phyloP scores from a whole-genome alignment of 2,329 filamentous ascomycete species.

The Sclerotinia subarctica region DNA sequence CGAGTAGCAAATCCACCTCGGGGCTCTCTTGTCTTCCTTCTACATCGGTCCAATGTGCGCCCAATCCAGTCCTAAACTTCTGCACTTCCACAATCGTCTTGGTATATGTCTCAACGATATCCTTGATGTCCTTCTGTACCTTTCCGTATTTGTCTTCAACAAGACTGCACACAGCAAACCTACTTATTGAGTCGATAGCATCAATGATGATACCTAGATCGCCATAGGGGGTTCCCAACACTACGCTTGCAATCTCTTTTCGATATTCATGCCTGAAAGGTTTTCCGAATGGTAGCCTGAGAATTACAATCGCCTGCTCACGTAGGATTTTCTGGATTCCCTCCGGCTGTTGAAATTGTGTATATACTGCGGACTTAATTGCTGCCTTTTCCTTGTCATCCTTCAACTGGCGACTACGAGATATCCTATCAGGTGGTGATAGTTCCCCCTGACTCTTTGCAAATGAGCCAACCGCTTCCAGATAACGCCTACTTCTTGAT shows the following conservation, averaged over 20 bases:
- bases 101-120: slow-evolving; percentile 71
- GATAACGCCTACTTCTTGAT: slow-evolving; percentile 24
- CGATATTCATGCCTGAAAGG: slow-evolving; percentile 70
- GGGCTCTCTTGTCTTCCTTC: slow-evolving; percentile 49
- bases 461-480: slow-evolving; percentile 31
- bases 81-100: slow-evolving; percentile 66
- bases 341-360: slow-evolving; percentile 5
- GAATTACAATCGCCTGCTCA: slow-evolving; percentile 33
- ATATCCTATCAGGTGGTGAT: slow-evolving; percentile 24
- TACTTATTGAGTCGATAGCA: slow-evolving; percentile 65
- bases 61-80: slow-evolving; percentile 56
- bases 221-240: slow-evolving; percentile 72
- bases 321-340: slow-evolving; percentile 8
- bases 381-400: slow-evolving; percentile 8
- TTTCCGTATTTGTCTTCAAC: slow-evolving; percentile 80
- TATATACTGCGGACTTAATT: background rate
- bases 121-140: slow-evolving; percentile 77
- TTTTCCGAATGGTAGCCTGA: slow-evolving; percentile 54
- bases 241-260: slow-evolving; percentile 60
- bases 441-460: slow-evolving; percentile 36
- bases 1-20: slow-evolving; percentile 70
- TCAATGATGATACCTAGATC: slow-evolving; percentile 67
- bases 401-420: slow-evolving; percentile 5
- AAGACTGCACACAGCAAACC: slow-evolving; percentile 69
- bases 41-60: slow-evolving; percentile 77